A percentile compares a stretch with the other conserved stretches of the same genome.
Evolutionary conservation across 768 basidiomycete species (phyloP).

Genomic region (Calocybe gangraenosa): DNA sequence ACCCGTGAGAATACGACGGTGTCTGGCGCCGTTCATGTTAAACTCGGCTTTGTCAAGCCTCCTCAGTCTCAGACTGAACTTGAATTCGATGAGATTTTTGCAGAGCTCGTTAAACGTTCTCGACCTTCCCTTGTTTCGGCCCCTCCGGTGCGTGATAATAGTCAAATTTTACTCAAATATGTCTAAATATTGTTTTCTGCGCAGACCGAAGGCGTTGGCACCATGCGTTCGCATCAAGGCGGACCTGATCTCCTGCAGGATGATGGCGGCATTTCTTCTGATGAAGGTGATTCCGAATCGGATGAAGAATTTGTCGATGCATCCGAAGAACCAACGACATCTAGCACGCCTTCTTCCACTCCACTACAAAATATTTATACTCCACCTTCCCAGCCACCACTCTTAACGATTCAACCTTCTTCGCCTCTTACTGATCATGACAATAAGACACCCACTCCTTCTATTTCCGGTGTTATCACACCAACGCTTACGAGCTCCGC

Average conservation of each 20-base stretch:
- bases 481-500: constrained; percentile 3
- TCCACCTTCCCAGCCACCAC: not conserved
- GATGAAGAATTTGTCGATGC: constrained; percentile 18
- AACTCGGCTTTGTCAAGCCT: constrained; percentile 44
- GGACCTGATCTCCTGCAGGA: constrained; percentile 58
- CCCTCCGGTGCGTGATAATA: constrained; percentile 56
- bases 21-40: constrained; percentile 38
- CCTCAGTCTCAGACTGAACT: constrained; percentile 39
- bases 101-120: constrained; percentile 58
- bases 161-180: not conserved
- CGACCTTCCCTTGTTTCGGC: constrained; percentile 68
- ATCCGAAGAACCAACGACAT: not conserved
- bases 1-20: constrained; percentile 36
- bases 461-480: constrained; percentile 5
- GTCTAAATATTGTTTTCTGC: not conserved
- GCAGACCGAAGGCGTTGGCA: constrained; percentile 85
- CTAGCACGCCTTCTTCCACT: no score
- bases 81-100: constrained; percentile 57
- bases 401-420: constrained; percentile 9
- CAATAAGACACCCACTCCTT: not conserved
- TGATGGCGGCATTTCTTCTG: constrained; percentile 68
- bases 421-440: not conserved
- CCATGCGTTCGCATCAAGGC: constrained; percentile 58
- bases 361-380: not conserved
- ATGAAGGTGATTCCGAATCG: constrained; percentile 26